phyloP scores from a whole-genome alignment of 164 flowering plant species.

The Umbilicus rupestris region DNA sequence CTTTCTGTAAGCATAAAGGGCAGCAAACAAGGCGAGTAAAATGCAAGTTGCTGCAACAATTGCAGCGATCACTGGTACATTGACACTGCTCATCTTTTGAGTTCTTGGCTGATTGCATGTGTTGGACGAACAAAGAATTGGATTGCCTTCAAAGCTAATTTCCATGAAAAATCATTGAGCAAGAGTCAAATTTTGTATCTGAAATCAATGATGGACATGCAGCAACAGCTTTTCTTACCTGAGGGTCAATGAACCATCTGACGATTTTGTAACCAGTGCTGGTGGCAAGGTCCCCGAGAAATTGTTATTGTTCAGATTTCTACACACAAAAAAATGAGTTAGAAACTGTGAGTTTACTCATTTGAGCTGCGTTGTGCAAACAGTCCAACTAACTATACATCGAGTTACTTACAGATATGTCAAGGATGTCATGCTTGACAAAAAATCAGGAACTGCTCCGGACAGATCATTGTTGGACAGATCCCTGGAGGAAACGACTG shows the following conservation, averaged over 20 bases:
- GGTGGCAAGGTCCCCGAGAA: slow-evolving; percentile 2
- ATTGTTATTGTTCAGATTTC: slow-evolving; percentile 2
- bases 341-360: background rate
- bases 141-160: background rate
- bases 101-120: background rate
- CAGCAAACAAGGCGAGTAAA: background rate
- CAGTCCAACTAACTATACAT: background rate
- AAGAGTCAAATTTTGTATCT: background rate
- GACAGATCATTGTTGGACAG: slow-evolving; percentile 3
- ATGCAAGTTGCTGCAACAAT: background rate
- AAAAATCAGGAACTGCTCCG: background rate
- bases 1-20: background rate
- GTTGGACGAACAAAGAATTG: background rate
- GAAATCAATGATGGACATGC: background rate
- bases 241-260: background rate
- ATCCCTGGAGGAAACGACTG: background rate
- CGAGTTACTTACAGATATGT: background rate
- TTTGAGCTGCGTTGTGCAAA: background rate
- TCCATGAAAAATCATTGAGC: background rate
- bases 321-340: background rate
- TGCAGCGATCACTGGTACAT: background rate
- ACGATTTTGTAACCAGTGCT: background rate
- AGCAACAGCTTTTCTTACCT: background rate
- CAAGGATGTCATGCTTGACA: slow-evolving; percentile 6
- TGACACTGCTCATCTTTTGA: background rate